Conservation (phyloP, 2,329 filamentous ascomycete genomes). For the Diaporthe sp. region DNA sequence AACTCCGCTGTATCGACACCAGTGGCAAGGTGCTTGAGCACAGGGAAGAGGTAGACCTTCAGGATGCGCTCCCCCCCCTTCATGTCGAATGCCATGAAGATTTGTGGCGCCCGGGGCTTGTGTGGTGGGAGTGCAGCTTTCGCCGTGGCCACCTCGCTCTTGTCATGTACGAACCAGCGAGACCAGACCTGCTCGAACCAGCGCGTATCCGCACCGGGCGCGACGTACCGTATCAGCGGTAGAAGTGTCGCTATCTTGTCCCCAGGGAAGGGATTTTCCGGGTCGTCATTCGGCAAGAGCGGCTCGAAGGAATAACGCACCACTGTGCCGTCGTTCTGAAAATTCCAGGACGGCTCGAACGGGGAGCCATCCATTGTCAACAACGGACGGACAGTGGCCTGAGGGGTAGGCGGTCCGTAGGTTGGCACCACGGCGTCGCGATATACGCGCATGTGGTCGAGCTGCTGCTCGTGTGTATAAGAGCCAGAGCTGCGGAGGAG, state of each 20-base stretch:
- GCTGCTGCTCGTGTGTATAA: constrained; percentile 28
- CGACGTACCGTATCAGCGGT: constrained; percentile 58
- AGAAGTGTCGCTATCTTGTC: constrained; percentile 27
- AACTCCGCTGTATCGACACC: constrained; percentile 24
- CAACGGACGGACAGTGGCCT: neutral
- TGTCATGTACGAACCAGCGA: constrained; percentile 27
- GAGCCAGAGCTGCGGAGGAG: constrained; percentile 19
- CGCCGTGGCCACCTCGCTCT: neutral
- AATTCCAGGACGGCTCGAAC: constrained; percentile 34
- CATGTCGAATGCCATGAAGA: constrained; percentile 44
- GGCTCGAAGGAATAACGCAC: constrained; percentile 32
- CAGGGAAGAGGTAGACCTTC: constrained; percentile 34
- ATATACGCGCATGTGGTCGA: constrained; percentile 29
- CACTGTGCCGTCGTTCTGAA: neutral
- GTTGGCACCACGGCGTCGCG: constrained; percentile 31
- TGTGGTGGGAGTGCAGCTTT: constrained; percentile 40
- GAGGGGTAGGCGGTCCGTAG: constrained; percentile 24
- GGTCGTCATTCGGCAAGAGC: constrained; percentile 19
- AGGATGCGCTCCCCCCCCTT: constrained; percentile 18
- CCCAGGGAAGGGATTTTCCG: constrained; percentile 25
- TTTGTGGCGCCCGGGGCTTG: constrained; percentile 57
- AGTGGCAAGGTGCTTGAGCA: constrained; percentile 31
- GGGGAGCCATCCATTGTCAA: constrained; percentile 34
- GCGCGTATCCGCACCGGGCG: constrained; percentile 43
- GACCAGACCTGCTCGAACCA: constrained; percentile 34